Base-by-base conservation (phyloP, 768 basidiomycete genomes). In the Boletus bicolor region DNA sequence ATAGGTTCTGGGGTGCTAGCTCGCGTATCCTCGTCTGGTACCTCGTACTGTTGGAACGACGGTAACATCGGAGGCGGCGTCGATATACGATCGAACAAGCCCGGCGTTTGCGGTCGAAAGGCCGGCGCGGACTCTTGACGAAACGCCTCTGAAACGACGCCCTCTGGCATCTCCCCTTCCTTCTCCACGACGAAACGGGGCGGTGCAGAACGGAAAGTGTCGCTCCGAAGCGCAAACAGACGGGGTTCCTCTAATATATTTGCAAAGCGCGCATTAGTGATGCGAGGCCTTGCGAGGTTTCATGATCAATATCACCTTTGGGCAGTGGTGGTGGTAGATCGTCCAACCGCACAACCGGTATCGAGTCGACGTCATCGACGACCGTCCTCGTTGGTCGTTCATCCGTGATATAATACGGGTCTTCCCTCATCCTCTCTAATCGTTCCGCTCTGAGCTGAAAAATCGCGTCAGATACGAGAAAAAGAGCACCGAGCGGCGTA, bases 371-470 rank as follows among this genome's bases (percentile, higher is more conserved):
- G 65, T 97, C 92, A 12, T 83, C 80, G 8, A 72, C 57, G 3
- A 30, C 39, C 28, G 53, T 51, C 52, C 71, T 75, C 59, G 77
- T 66, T 1, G 81, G 75, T 51, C 69, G 73, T 41, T 83, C 82
- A 60, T 91, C 88, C 38, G 85, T 78, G 59, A 97, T 85, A 71
- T 97, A 95, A 73, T 93, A 97, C 5, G 95, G 94, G 67, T 98
- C 93, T 58, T 93, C 90, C 39, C 83, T 82, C 59, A 86, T 76
- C 56, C 86, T 83, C 48, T 87, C 93, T 46, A 85, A 73, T 32
- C 91, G 80, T 61, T 89, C 91, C 28, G 82, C 85, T 61, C 84
- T 86, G 44, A 83, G 79, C 93, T 97, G 62, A 36, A 49, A 28
- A 39, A 35, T 19, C 42, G n/a, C 35, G 41, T 69, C 52, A 59